phyloP scores from a whole-genome alignment of 257 asterid species.

The Ehretia macrophylla region DNA sequence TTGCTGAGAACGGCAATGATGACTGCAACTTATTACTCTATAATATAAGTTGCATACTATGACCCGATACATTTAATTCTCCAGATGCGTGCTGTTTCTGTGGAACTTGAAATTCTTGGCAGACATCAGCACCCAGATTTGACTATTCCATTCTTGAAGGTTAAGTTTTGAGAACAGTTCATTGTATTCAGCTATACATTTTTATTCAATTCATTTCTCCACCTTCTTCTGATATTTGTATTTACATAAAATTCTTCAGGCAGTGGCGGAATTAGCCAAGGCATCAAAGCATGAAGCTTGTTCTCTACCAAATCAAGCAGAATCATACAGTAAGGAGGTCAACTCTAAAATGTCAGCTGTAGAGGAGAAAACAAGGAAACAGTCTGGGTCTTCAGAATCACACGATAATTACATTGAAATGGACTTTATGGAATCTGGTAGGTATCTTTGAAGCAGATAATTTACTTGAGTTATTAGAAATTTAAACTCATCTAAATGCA shows the following conservation, averaged over 20 bases:
- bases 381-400: conserved; percentile 20
- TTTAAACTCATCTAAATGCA: too few species aligned
- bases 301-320: conserved; percentile 56
- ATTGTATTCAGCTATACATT: background rate
- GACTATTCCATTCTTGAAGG: conserved; percentile 92
- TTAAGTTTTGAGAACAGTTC: conserved; percentile 15
- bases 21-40: too few species aligned
- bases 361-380: conserved; percentile 35
- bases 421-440: conserved; percentile 28
- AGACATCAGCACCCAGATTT: conserved; percentile 85
- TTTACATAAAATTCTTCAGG: conserved; percentile 34
- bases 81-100: conserved; percentile 86
- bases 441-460: conserved; percentile 17
- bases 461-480: too few species aligned
- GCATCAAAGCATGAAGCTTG: conserved; percentile 72
- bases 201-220: background rate
- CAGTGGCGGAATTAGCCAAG: conserved; percentile 80
- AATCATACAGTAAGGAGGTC: conserved; percentile 47
- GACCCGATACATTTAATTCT: conserved; percentile 20
- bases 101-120: conserved; percentile 94
- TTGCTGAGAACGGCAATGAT: background rate
- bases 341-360: conserved; percentile 27
- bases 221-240: background rate
- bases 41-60: background rate
- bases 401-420: conserved; percentile 18